Conservation (phyloP, 208 protist genomes). For the Crithidia expoeki region DNA sequence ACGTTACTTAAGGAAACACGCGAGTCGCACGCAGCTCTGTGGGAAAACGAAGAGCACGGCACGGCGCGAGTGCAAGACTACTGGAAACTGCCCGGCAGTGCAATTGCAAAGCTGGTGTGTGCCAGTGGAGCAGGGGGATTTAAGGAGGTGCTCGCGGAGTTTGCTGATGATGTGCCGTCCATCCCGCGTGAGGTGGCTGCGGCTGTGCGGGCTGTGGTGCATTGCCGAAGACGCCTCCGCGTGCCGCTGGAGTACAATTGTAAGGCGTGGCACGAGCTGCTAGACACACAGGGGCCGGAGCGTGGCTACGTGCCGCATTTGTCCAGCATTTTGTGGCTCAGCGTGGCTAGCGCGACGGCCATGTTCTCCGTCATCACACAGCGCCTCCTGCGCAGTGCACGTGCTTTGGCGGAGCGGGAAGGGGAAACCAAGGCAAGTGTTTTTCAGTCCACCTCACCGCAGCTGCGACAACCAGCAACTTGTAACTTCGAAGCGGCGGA, state of each 20-base stretch:
- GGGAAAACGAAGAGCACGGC: not conserved
- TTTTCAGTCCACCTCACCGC: too few species aligned
- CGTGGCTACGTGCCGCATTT: conserved; percentile 34
- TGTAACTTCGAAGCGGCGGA: not conserved
- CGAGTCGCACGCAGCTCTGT: not conserved
- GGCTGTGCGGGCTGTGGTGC: conserved; percentile 2
- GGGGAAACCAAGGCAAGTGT: not conserved
- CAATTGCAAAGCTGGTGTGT: conserved; percentile 17
- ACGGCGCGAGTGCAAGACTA: not conserved
- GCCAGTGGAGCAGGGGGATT: conserved; percentile 5
- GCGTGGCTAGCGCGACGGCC: conserved; percentile 52
- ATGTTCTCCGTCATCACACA: conserved; percentile 59
- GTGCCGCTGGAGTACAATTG: conserved; percentile 20
- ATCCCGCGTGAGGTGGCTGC: not conserved
- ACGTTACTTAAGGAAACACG: conserved; percentile 30
- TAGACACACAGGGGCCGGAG: conserved; percentile 59
- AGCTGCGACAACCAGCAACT: too few species aligned
- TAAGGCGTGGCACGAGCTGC: conserved; percentile 50
- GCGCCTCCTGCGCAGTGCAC: conserved; percentile 46
- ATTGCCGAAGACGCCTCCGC: conserved; percentile 17
- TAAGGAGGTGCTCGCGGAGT: conserved; percentile 29
- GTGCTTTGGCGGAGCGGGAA: conserved; percentile 10
- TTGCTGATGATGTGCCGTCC: conserved; percentile 11
- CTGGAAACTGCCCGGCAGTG: conserved; percentile 14
- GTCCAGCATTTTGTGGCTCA: conserved; percentile 63